Evolutionary conservation across 2,329 filamentous ascomycete species (phyloP), one percentile per base, ranked within the genome.

Genomic region (Fusarium siculi): DNA sequence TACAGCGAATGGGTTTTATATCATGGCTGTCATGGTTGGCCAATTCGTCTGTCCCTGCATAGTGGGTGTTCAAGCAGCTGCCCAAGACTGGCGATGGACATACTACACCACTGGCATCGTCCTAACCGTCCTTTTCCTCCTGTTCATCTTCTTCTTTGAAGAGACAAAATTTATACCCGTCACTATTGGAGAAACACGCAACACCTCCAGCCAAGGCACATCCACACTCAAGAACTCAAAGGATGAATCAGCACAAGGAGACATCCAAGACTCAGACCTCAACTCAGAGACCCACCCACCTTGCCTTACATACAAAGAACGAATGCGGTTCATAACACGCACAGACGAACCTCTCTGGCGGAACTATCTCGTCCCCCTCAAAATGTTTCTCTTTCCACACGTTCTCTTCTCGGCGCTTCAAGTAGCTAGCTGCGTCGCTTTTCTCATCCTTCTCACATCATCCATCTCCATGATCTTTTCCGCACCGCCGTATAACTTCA

Each of bases 391-490:
- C 1, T 82, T 85, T 8, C 83, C 83, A 0, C 81, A 82, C 0
- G 80, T 85, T 7, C 50, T 82, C n/a, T 84, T 82, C 55, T 79
- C 80, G 0, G 81, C 78, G 0, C 40, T 85, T 2, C 81, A 84
- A 47, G 83, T 84, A 44, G 82, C 82, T 0, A 75, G 66, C 10
- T 64, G 67, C 7, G 56, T 76, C 2, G 63, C 60, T 1, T 76
- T 74, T 53, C 65, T 76, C 15, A 73, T 76, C 2, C 68, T 76
- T 0, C 69, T 64, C 23, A 75, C 73, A 52, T 80, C 76, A 7
- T 79, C 81, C 0, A 71, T 80, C 2, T 78, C 83, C 1, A 78
- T 82, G 25, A 66, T 82, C 36, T 83, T 84, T 25, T 76, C 82
- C 0, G 56, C 77, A 2, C 81, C 82, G 1, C 79, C 80, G 0